Conservation (phyloP, 2,329 filamentous ascomycete genomes). For the Exophiala sp. region DNA sequence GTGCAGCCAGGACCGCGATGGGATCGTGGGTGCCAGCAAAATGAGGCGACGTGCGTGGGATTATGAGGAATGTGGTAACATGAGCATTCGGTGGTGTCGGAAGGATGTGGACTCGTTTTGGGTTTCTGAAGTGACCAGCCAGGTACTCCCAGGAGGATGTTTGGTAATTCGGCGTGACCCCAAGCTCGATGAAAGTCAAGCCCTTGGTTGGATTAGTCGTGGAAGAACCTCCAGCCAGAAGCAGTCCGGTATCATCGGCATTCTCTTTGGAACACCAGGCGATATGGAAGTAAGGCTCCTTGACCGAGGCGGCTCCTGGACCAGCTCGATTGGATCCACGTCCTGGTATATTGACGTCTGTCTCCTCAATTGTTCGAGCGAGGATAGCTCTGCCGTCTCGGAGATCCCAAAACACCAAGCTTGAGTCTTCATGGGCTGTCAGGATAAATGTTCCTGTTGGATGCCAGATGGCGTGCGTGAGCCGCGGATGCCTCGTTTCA, state of each 20-base stretch:
- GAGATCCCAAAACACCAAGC: slow-evolving; percentile 88
- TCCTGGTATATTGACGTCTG: slow-evolving; percentile 67
- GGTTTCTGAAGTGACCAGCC: slow-evolving; percentile 71
- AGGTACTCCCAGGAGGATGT: slow-evolving; percentile 88
- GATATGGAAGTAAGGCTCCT: slow-evolving; percentile 73
- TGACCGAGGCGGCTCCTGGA: slow-evolving; percentile 51
- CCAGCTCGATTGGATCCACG: slow-evolving; percentile 42
- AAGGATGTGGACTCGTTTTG: slow-evolving; percentile 67
- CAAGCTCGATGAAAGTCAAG: slow-evolving; percentile 85
- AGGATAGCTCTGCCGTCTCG: slow-evolving; percentile 82
- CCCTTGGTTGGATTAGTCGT: slow-evolving; percentile 67
- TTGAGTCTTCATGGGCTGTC: slow-evolving; percentile 85
- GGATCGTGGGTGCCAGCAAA: slow-evolving; percentile 88
- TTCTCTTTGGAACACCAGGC: slow-evolving; percentile 94
- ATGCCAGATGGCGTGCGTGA: slow-evolving; percentile 89
- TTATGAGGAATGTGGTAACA: slow-evolving; percentile 74
- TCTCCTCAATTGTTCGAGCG: slow-evolving; percentile 74
- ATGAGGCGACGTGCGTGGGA: slow-evolving; percentile 79
- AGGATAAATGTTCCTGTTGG: slow-evolving; percentile 86
- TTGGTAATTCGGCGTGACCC: slow-evolving; percentile 81
- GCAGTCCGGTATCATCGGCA: slow-evolving; percentile 83
- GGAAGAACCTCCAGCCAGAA: slow-evolving; percentile 77
- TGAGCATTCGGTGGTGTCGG: slow-evolving; percentile 74
- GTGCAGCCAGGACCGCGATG: slow-evolving; percentile 72
- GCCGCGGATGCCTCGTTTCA: slow-evolving; percentile 63